phyloP scores from a whole-genome alignment of 2,329 filamentous ascomycete genomes.

The Sordariomycetes sp. region DNA sequence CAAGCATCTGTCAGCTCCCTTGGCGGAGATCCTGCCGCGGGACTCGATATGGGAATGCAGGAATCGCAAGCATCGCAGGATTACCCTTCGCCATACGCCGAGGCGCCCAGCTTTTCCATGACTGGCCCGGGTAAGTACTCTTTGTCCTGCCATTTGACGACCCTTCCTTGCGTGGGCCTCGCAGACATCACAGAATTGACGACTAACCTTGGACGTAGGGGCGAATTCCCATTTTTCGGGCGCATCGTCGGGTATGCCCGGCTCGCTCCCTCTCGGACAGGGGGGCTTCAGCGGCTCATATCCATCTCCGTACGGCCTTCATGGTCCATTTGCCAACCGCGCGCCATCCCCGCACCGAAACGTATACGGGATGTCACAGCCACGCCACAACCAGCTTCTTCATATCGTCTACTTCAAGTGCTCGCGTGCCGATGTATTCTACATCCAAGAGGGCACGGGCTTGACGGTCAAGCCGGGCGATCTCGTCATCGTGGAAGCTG shows the following conservation, averaged over 20 bases:
- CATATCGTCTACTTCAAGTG: slow-evolving; percentile 97
- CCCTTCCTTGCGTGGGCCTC: background rate
- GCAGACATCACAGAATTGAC: background rate
- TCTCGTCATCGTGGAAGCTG: slow-evolving; percentile 92
- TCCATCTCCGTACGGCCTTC: slow-evolving; percentile 30
- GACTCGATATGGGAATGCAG: slow-evolving; percentile 22
- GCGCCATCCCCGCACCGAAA: slow-evolving; percentile 47
- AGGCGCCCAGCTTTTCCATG: background rate
- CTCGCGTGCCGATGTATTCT: slow-evolving; percentile 88
- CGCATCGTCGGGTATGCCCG: background rate
- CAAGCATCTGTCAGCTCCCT: slow-evolving; percentile 51
- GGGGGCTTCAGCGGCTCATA: slow-evolving; percentile 24
- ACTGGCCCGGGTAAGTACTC: background rate
- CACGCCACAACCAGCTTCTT: slow-evolving; percentile 54
- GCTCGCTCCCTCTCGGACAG: background rate
- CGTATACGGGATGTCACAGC: slow-evolving; percentile 47
- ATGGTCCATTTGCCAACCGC: slow-evolving; percentile 27
- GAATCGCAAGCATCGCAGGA: slow-evolving; percentile 1
- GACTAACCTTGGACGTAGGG: background rate
- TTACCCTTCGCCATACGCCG: background rate
- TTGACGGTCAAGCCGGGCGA: slow-evolving; percentile 83
- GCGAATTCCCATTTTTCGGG: background rate
- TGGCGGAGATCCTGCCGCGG: slow-evolving; percentile 32
- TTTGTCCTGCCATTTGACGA: background rate
- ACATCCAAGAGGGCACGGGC: slow-evolving; percentile 90